Evolutionary conservation across 331 rosid species (phyloP).

Genomic region (Acacia concinna): DNA sequence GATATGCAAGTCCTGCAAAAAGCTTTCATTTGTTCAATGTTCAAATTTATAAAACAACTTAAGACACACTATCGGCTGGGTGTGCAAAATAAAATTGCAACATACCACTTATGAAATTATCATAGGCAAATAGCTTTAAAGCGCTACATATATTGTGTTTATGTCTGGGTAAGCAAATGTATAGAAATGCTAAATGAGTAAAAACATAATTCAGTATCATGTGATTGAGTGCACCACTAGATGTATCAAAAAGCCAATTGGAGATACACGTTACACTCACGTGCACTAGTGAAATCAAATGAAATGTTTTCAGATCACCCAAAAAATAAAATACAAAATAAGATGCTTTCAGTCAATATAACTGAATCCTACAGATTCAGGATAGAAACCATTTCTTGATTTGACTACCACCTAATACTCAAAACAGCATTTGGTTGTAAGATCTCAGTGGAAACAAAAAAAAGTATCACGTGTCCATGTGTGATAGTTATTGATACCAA

Average conservation of each 20-base stretch:
- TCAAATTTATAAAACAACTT: conserved; percentile 26
- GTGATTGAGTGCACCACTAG: conserved; percentile 13
- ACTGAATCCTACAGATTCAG: neutral
- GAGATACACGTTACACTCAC: neutral
- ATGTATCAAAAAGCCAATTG: neutral
- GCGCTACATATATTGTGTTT: neutral
- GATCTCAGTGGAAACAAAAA: neutral
- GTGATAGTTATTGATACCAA: neutral
- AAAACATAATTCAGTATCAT: conserved; percentile 10
- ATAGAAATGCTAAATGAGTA: conserved; percentile 11
- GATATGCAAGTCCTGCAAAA: conserved; percentile 85
- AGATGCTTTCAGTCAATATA: neutral
- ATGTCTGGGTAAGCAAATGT: neutral
- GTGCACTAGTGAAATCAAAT: neutral
- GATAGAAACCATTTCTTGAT: neutral
- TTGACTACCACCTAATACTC: neutral
- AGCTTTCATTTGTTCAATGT: conserved; percentile 25
- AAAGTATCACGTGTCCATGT: neutral
- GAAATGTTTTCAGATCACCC: neutral
- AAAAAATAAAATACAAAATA: neutral
- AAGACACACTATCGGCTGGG: neutral
- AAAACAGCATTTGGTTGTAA: neutral
- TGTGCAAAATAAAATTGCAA: neutral
- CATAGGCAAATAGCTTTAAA: neutral
- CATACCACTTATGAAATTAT: conserved; percentile 8